These are phyloP conservation scores for Moniliophthora roreri DNA, from an alignment of 1,284 basidiomycete genomes.

Conservation along the genomic window DNA sequence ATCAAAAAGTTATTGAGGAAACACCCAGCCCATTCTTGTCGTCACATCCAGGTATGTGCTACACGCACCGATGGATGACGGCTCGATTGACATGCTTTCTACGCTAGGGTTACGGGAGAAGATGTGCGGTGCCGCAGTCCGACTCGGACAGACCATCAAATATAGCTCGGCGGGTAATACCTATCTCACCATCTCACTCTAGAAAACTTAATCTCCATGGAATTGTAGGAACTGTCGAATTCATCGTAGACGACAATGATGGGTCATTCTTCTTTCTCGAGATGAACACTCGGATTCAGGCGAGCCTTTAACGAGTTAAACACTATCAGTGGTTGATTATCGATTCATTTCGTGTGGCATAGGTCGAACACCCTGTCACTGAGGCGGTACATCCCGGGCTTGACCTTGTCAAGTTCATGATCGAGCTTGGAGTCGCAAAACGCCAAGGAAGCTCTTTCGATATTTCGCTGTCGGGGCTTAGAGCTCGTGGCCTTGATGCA, in stretches of 20 bases:
- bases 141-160: conserved; percentile 47
- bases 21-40: conserved; percentile 55
- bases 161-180: conserved; percentile 58
- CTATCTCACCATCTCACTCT: not conserved
- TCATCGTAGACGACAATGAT: conserved; percentile 58
- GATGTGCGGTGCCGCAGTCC: conserved; percentile 55
- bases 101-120: conserved; percentile 38
- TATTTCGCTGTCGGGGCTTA: conserved; percentile 18
- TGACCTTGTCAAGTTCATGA: conserved; percentile 70
- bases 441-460: conserved; percentile 11
- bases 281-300: conserved; percentile 74
- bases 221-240: conserved; percentile 67
- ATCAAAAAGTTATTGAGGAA: conserved; percentile 79
- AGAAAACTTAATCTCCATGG: not conserved
- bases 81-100: not conserved
- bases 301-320: conserved; percentile 19
- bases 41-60: conserved; percentile 33
- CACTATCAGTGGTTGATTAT: not conserved
- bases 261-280: conserved; percentile 71
- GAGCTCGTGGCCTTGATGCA: conserved; percentile 8
- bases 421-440: conserved; percentile 49
- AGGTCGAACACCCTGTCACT: conserved; percentile 74
- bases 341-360: conserved; percentile 1
- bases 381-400: conserved; percentile 57
- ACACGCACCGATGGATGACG: not conserved